Evolutionary conservation across 371 early-diverging fungal species (phyloP).

Genomic region (Catenaria anguillulae): DNA sequence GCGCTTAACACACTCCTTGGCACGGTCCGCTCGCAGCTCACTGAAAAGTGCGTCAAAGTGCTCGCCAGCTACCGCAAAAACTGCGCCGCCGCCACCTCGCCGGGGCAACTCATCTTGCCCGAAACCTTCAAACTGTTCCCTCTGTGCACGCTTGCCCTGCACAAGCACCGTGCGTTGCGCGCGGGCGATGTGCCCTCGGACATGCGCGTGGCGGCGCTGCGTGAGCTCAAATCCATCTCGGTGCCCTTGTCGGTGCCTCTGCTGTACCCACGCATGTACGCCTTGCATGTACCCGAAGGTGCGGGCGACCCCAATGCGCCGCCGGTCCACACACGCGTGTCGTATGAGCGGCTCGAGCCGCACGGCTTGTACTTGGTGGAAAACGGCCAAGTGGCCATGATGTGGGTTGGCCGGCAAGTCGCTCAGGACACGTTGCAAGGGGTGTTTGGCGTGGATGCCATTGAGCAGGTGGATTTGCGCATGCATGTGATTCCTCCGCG

Average conservation of each 20-base stretch:
- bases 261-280: conserved; percentile 71
- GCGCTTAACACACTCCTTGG: conserved; percentile 48
- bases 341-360: conserved; percentile 52
- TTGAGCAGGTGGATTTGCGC: conserved; percentile 55
- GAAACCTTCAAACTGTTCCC: conserved; percentile 91
- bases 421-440: conserved; percentile 40
- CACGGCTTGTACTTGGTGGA: conserved; percentile 66
- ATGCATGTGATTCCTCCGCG: conserved; percentile 44
- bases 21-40: conserved; percentile 65
- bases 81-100: conserved; percentile 72
- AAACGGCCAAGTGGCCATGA: conserved; percentile 55
- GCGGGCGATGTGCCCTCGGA: conserved; percentile 52
- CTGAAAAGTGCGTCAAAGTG: conserved; percentile 72
- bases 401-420: conserved; percentile 76
- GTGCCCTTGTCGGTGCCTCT: conserved; percentile 49
- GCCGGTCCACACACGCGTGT: conserved; percentile 56
- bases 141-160: conserved; percentile 67
- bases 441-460: conserved; percentile 57
- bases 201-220: conserved; percentile 58
- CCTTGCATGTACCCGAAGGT: no score
- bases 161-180: conserved; percentile 62
- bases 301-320: conserved; percentile 32
- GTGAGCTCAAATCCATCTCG: conserved; percentile 49
- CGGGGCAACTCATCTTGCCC: conserved; percentile 90
- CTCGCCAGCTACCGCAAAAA: conserved; percentile 81